phyloP scores from a whole-genome alignment of 148 eudicot species.

The Vaccinium myrtillus region DNA sequence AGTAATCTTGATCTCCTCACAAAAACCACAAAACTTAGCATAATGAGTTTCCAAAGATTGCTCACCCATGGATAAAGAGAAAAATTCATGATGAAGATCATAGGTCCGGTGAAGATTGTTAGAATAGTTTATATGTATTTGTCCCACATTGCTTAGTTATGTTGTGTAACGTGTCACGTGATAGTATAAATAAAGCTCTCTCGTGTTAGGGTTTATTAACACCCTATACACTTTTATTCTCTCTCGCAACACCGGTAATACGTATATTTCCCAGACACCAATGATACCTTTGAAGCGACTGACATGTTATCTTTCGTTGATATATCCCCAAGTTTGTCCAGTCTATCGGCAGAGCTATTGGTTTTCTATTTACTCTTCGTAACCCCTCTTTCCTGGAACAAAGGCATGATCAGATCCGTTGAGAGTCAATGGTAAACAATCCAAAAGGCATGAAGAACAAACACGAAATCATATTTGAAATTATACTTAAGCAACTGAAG shows the following conservation, averaged over 20 bases:
- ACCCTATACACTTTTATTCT: too few relatives aligned
- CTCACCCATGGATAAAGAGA: too few relatives aligned
- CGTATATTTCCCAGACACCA: constrained; percentile 40
- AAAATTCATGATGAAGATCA: too few relatives aligned
- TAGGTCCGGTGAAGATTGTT: too few relatives aligned
- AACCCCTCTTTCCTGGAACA: constrained; percentile 40
- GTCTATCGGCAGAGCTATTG: constrained; percentile 19
- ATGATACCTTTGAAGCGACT: constrained; percentile 40
- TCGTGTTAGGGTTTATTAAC: too few relatives aligned
- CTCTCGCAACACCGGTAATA: constrained; percentile 37
- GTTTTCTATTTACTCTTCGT: constrained; percentile 24
- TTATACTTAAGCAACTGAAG: not conserved
- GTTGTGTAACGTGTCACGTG: too few relatives aligned
- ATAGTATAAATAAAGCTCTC: too few relatives aligned
- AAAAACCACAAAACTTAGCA: too few relatives aligned
- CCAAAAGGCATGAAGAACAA: not conserved
- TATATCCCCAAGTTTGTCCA: constrained; percentile 39
- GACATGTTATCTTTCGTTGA: constrained; percentile 32
- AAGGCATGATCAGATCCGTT: constrained; percentile 9
- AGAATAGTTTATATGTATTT: too few relatives aligned
- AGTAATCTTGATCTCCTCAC: too few relatives aligned
- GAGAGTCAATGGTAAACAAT: not conserved
- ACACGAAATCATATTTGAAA: not conserved
- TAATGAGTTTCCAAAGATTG: too few relatives aligned
- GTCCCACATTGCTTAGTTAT: too few relatives aligned